These are phyloP conservation scores for Malbranchea zuffiana DNA, from an alignment of 2,329 filamentous ascomycete genomes.

Conservation along the genomic window DNA sequence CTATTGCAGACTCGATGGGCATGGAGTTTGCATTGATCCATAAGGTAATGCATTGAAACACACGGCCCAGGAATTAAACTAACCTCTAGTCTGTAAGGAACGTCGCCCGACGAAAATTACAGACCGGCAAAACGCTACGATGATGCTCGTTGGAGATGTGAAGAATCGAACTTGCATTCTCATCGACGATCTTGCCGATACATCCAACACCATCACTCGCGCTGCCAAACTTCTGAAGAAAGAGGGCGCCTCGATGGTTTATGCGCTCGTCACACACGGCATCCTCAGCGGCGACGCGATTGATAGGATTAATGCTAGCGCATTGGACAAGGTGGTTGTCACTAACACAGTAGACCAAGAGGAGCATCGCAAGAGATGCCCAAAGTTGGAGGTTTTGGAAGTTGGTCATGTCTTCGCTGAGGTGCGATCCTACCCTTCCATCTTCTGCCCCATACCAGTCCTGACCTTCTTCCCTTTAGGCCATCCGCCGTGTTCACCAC, in stretches of 20 bases:
- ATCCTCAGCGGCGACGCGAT: constrained; percentile 93
- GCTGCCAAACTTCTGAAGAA: constrained; percentile 95
- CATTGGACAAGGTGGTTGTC: constrained; percentile 84
- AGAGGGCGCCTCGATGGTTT: constrained; percentile 77
- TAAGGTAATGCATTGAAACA: constrained; percentile 52
- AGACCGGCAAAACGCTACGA: constrained; percentile 68
- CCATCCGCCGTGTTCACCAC: constrained; percentile 90
- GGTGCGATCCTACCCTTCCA: constrained; percentile 35
- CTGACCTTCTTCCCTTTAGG: constrained; percentile 35
- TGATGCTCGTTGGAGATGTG: constrained; percentile 91
- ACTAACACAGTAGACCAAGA: constrained; percentile 90
- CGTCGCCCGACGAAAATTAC: constrained; percentile 78
- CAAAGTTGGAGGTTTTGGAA: constrained; percentile 86
- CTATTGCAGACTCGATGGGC: constrained; percentile 83
- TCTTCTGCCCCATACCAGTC: constrained; percentile 16
- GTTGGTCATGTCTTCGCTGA: constrained; percentile 84
- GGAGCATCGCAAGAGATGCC: constrained; percentile 64
- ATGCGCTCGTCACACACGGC: constrained; percentile 86
- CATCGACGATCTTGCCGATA: constrained; percentile 89
- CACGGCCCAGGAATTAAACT: constrained; percentile 12
- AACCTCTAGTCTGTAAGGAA: constrained; percentile 48
- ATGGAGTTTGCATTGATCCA: constrained; percentile 97
- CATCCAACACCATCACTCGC: constrained; percentile 91
- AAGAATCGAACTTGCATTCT: constrained; percentile 72
- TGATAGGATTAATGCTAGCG: constrained; percentile 82